Evolutionary conservation across 75 land plant species (phyloP), one percentile per base, ranked within the genome.

Genomic region (Selaginella tamariscina): DNA sequence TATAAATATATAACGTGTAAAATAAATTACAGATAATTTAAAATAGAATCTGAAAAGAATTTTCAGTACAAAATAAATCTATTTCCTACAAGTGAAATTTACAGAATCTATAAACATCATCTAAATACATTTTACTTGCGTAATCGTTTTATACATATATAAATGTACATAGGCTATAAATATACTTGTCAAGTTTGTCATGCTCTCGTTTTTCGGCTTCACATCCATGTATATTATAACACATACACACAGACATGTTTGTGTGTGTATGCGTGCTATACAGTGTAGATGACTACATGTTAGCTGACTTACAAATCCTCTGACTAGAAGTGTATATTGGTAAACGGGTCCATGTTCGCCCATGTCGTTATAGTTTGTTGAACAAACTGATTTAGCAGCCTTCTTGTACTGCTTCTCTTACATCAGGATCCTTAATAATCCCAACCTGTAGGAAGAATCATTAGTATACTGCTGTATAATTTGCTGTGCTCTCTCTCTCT

Each of bases 221-320:
- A n/a, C n/a, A n/a, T n/a, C n/a, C n/a, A n/a, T n/a, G n/a, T n/a
- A n/a, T n/a, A n/a, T n/a, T n/a, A n/a, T n/a, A n/a, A n/a, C n/a
- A n/a, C n/a, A n/a, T n/a, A n/a, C n/a, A n/a, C n/a, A n/a, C n/a
- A n/a, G n/a, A n/a, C n/a, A n/a, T n/a, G n/a, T n/a, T n/a, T n/a
- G n/a, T n/a, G n/a, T n/a, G n/a, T n/a, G n/a, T n/a, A n/a, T n/a
- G n/a, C n/a, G n/a, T n/a, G n/a, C n/a, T n/a, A n/a, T n/a, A n/a
- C n/a, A n/a, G n/a, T n/a, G n/a, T n/a, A n/a, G n/a, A n/a, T n/a
- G n/a, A n/a, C n/a, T n/a, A n/a, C n/a, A n/a, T n/a, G n/a, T n/a
- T n/a, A n/a, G n/a, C n/a, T n/a, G n/a, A 71, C 85, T 72, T 78
- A 90, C 96, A 88, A 78, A 95, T 91, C 27, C 99, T 97, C 49